phyloP scores from a whole-genome alignment of 2,329 filamentous ascomycete genomes.

The Alternaria infectoria region DNA sequence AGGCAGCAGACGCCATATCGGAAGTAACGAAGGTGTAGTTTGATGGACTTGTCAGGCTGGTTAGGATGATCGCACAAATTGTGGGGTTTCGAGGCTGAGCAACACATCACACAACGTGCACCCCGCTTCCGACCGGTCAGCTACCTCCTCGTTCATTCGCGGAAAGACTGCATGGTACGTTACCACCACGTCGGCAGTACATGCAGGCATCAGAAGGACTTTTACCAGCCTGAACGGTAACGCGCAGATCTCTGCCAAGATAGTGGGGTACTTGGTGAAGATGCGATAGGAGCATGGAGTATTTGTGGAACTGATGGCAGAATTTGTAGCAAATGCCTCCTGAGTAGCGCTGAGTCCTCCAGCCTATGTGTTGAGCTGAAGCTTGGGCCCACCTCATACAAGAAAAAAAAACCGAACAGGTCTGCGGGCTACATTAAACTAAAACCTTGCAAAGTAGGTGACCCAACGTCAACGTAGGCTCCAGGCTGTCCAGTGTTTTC shows the following conservation, averaged over 20 bases:
- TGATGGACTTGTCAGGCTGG: not conserved
- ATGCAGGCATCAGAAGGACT: not conserved
- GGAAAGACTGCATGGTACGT: too few relatives aligned
- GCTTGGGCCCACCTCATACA: too few relatives aligned
- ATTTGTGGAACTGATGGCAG: not conserved
- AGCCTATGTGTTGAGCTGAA: constrained; percentile 20
- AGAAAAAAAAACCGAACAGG: too few relatives aligned
- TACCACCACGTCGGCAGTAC: not conserved
- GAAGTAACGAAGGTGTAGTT: not conserved
- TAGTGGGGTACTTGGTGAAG: not conserved
- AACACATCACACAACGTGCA: not conserved
- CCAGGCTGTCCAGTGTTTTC: not conserved
- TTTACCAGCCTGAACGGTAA: not conserved
- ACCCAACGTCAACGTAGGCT: not conserved
- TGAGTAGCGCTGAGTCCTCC: not conserved
- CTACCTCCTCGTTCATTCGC: not conserved
- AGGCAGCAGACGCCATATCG: not conserved
- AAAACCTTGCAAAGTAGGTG: not conserved
- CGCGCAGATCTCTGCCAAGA: not conserved
- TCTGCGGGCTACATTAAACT: too few relatives aligned
- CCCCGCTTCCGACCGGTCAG: not conserved
- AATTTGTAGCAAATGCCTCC: not conserved
- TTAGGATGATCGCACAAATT: not conserved
- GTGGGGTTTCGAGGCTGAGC: not conserved
- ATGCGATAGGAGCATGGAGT: not conserved